Evolutionary conservation across 805 yeast genomes (phyloP), one percentile per base, ranked within the genome.

Genomic region (Kodamaea neixiangensis): DNA sequence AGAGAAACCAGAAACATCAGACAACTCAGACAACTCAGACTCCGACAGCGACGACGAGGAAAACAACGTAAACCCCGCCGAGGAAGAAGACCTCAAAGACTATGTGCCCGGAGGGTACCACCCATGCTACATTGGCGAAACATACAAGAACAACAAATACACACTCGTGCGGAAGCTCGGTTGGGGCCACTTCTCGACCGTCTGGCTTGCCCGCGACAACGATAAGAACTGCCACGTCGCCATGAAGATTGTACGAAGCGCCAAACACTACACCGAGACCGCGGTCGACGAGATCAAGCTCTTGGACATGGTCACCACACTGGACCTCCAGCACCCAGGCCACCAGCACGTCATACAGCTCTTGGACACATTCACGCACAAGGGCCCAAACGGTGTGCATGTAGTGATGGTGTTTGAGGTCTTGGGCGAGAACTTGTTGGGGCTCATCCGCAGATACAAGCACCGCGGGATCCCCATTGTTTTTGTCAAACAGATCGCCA

Each of bases 121-220:
- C 64, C 97, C 99, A 0, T 94, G 96, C 10, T 83, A 71, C 56
- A 83, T 90, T 46, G 98, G 98, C 5, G 99, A 96, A 65, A 69
- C 70, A 18, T 93, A 86, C 68, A 87, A 89, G 59, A 76, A 87
- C 50, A 82, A 83, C 15, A 81, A 88, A 52, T 94, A 94, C 66
- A 77, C 85, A 1, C 69, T 94, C 45, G 92, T 89, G 25, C 81
- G 98, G 54, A 94, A 94, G 65, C 75, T 94, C 3, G 99, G 99
- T 0, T 94, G 99, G 99, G 99, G 99, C 33, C 97, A 94, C 69
- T 94, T 94, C 65, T 86, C 96, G 21, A 94, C 97, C 0, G 97
- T 89, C 18, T 92, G 97, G 97, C 74, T 89, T 22, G 98, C 97
- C 3, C 78, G 72, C 53, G 81, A 81, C 46, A 71, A 75, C 48